These are phyloP conservation scores for Tolypocladium paradoxum DNA, from an alignment of 2,329 filamentous ascomycete species.

Conservation along the genomic window DNA sequence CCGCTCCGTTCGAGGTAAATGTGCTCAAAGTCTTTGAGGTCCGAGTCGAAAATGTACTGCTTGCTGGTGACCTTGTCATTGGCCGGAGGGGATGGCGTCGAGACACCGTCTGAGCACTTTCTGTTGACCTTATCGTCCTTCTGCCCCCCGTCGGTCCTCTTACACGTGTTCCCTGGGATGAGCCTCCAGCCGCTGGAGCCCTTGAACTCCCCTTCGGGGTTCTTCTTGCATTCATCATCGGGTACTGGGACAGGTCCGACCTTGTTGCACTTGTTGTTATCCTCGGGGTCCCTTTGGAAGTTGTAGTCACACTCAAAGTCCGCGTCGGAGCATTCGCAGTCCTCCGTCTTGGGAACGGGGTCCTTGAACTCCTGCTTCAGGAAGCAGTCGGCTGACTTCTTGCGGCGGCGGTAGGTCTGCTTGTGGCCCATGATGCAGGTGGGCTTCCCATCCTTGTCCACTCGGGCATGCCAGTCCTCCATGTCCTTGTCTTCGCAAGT, in stretches of 20 bases:
- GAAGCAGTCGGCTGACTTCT: slow-evolving; percentile 82
- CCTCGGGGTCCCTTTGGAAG: slow-evolving; percentile 55
- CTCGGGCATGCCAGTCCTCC: slow-evolving; percentile 78
- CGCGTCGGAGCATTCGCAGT: slow-evolving; percentile 68
- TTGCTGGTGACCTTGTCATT: slow-evolving; percentile 56
- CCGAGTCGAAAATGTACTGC: slow-evolving; percentile 51
- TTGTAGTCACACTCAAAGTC: slow-evolving; percentile 98
- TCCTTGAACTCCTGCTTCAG: slow-evolving; percentile 78
- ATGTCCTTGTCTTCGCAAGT: slow-evolving; percentile 72
- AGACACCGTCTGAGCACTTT: slow-evolving; percentile 57
- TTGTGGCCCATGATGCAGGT: slow-evolving; percentile 94
- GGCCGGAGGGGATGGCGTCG: slow-evolving; percentile 37
- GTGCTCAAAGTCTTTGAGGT: slow-evolving; percentile 40
- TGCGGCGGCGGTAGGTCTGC: slow-evolving; percentile 76
- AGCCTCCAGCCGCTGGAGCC: slow-evolving; percentile 85
- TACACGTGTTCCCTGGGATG: slow-evolving; percentile 75
- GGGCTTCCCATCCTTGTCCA: slow-evolving; percentile 68
- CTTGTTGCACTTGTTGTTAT: slow-evolving; percentile 58
- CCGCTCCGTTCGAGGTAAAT: slow-evolving; percentile 72
- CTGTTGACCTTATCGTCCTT: slow-evolving; percentile 65
- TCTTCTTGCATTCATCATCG: slow-evolving; percentile 58
- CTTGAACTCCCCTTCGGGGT: slow-evolving; percentile 60
- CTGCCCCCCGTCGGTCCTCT: slow-evolving; percentile 46
- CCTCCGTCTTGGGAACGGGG: slow-evolving; percentile 54
- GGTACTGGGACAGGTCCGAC: slow-evolving; percentile 54